Evolutionary conservation across 2,329 filamentous ascomycete genomes (phyloP), one percentile per base, ranked within the genome.

Genomic region (Hymenoscyphus linearis): DNA sequence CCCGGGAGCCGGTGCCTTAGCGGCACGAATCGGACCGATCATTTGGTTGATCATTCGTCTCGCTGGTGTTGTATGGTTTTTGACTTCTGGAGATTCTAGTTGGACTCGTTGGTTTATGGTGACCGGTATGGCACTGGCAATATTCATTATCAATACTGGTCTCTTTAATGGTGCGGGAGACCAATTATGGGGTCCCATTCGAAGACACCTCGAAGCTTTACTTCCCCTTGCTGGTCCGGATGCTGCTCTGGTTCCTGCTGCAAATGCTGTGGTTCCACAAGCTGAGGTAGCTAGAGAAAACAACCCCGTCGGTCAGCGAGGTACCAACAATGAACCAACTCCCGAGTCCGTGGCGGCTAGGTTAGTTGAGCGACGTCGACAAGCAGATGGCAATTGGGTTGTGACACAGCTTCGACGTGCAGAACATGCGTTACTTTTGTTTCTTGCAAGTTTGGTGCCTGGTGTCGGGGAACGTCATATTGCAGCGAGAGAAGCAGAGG

Each of bases 401-500:
- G 69, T 79, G 63, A 73, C 79, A 57, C 80, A 82, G 60, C 72
- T 82, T 4, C 77, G 84, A 60, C 76, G 83, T 12, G 68, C 84
- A 6, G 85, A 88, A 72, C 80, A 85, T 64, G 82, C 84, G 18
- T 78, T 82, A 0, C 78, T 88, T 16, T 75, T 88, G 26, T 88
- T 88, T 68, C 75, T 88, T 25, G 85, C 85, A 22, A 88, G 85
- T 69, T 80, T 88, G 63, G 83, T 85, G 1, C 85, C 85, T 0
- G 85, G 85, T 10, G 80, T 88, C 26, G 85, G 85, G 0, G 85
- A 88, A 73, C 76, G 84, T 55, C 85, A 88, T 64, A 87, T 88
- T 59, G 70, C 71, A 34, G 71, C 71, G 25, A 65, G 72, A 36
- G 71, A 73, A 52, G 71, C 68, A 12, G 71, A 71, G 60, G 70